Evolutionary conservation across 495 filamentous ascomycete species (phyloP), one percentile per base, ranked within the genome.

Genomic region (Hyphodiscus hymeniophilus): DNA sequence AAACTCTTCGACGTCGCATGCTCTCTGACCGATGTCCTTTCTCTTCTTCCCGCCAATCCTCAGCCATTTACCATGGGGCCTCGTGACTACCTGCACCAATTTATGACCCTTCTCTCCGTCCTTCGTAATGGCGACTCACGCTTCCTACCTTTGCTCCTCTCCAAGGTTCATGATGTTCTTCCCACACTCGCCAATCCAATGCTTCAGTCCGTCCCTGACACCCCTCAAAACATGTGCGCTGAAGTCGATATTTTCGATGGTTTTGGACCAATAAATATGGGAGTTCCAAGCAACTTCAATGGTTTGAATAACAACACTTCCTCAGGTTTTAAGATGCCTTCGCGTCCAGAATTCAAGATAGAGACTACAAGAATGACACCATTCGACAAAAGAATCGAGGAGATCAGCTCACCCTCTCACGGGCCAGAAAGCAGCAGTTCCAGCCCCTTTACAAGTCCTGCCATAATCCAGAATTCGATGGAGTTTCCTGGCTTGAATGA

Each of bases 1-100:
- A 90, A 90, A 59, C 67, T 92, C 33, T 80, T 89, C 50, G 82
- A 85, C 56, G 72, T 90, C 34, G 77, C 85, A 5, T 84, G 77
- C 57, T 77, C 83, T 15, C 69, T 91, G 38, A 79, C 76, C 12
- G 87, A 91, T 54, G 79, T 86, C 7, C 79, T 91, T 41, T 72
- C 80, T 3, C 77, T 81, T 47, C 73, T 86, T 6, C 73, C 77
- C 8, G 63, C 76, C 0, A 72, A 80, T 2, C 68, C 74, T 3
- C 69, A 74, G 12, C 69, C 74, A 16, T 85, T 83, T 60, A 72
- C 75, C 20, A 64, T 78, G 18, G 81, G 83, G 0, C 85, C 86
- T 7, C 79, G 76, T 23, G 81, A 89, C 51, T 80, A 85, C 54
- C 77, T 90, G n/a, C 73, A 77, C 45, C 74, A 84, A 42, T 71